These are phyloP conservation scores for Cajanus cajan DNA, from an alignment of 306 rosid species.

Conservation along the genomic window DNA sequence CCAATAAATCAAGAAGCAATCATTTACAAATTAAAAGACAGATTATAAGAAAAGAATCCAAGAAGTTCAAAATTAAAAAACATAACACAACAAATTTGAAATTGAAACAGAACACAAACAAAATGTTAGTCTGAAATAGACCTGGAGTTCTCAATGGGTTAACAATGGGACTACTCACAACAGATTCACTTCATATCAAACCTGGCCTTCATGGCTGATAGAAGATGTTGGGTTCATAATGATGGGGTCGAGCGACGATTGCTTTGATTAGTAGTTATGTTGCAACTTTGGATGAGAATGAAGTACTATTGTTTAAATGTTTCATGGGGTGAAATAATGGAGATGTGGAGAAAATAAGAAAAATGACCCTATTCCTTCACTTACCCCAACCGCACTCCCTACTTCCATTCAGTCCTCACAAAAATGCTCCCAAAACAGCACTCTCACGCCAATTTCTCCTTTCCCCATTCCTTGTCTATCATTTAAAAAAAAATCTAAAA, in stretches of 20 bases:
- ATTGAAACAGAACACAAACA: not conserved
- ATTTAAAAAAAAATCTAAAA: not conserved
- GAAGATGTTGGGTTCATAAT: not conserved
- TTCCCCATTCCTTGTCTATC: not conserved
- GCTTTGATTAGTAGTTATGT: not conserved
- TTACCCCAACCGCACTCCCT: not conserved
- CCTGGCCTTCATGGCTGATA: not conserved
- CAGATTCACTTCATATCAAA: not conserved
- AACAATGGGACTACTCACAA: not conserved
- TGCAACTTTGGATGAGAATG: not conserved
- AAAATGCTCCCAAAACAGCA: not conserved
- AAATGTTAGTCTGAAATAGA: not conserved
- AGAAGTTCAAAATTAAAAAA: not conserved
- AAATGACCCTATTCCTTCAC: not conserved
- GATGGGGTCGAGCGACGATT: not conserved
- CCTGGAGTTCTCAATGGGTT: not conserved
- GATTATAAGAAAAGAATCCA: not conserved
- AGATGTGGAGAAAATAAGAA: not conserved
- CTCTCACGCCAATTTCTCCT: not conserved
- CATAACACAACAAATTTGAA: not conserved
- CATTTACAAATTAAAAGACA: not conserved
- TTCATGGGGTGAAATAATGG: not conserved
- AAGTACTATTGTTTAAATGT: not conserved
- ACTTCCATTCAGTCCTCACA: not conserved
- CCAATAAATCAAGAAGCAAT: not conserved